These are phyloP conservation scores for Paecilomyces dactylethromorphus DNA, from an alignment of 2,329 filamentous ascomycete genomes.

Conservation along the genomic window DNA sequence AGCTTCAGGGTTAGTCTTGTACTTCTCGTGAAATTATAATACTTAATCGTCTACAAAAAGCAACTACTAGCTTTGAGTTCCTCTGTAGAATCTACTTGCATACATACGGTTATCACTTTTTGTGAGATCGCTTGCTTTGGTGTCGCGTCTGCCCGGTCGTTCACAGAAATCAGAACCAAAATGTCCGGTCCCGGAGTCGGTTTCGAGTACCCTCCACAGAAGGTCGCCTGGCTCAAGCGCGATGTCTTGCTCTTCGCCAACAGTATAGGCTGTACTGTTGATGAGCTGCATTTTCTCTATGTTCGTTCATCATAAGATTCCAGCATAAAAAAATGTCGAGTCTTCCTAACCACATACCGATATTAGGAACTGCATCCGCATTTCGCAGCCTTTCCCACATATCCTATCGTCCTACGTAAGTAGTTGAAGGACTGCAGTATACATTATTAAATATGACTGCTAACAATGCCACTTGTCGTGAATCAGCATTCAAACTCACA, in stretches of 20 bases:
- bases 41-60: neutral
- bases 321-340: neutral
- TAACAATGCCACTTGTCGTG: constrained; percentile 6
- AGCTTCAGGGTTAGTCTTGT: neutral
- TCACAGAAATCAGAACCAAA: constrained; percentile 6
- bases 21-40: neutral
- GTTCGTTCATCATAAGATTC: constrained; percentile 42
- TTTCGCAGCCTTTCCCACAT: constrained; percentile 85
- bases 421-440: constrained; percentile 3
- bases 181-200: constrained; percentile 55
- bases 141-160: neutral
- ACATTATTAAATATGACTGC: neutral
- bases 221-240: constrained; percentile 80
- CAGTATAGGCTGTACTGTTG: constrained; percentile 75
- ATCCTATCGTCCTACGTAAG: constrained; percentile 71
- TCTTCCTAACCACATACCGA: neutral
- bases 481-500: constrained; percentile 66
- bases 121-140: neutral
- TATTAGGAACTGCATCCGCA: constrained; percentile 74
- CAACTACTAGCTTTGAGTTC: neutral
- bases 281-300: constrained; percentile 90
- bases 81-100: too few species aligned
- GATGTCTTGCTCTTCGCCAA: constrained; percentile 85
- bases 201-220: constrained; percentile 69
- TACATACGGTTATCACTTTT: too few species aligned